These are phyloP conservation scores for Trypanosoma conorhini DNA, from an alignment of 208 protist species.

Conservation along the genomic window DNA sequence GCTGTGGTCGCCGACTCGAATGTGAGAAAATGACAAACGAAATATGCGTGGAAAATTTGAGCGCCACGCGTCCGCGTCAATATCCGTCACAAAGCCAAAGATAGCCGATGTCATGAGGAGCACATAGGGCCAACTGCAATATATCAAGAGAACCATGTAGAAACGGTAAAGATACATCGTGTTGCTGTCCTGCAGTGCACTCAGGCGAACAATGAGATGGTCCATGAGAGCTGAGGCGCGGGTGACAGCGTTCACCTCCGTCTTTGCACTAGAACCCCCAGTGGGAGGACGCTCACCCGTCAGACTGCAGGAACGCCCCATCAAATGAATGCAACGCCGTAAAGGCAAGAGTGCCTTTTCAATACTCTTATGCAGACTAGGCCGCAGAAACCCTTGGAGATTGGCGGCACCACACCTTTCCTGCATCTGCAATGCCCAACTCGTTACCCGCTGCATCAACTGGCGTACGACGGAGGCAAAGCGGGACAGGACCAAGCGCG, in stretches of 20 bases:
- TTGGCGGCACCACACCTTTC: slow-evolving; percentile 11
- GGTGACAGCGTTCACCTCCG: slow-evolving; percentile 5
- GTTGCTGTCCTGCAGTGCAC: slow-evolving; percentile 60
- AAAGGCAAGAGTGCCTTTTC: slow-evolving; percentile 22
- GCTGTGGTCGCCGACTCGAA: slow-evolving; percentile 37
- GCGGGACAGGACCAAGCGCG: slow-evolving; percentile 35
- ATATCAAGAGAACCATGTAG: slow-evolving; percentile 73
- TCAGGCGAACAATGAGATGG: slow-evolving; percentile 69
- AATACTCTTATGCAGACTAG: neutral
- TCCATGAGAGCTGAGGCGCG: slow-evolving; percentile 46
- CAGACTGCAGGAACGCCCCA: slow-evolving; percentile 21
- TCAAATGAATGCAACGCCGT: slow-evolving; percentile 22
- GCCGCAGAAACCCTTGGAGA: neutral
- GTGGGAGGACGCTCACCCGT: neutral
- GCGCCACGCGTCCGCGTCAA: slow-evolving; percentile 68
- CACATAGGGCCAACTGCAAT: slow-evolving; percentile 83
- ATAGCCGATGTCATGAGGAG: slow-evolving; percentile 64
- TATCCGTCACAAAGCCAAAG: slow-evolving; percentile 64
- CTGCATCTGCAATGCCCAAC: slow-evolving; percentile 53
- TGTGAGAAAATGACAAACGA: slow-evolving; percentile 78
- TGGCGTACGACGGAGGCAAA: slow-evolving; percentile 36
- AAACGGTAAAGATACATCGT: slow-evolving; percentile 75
- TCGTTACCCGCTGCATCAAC: slow-evolving; percentile 33
- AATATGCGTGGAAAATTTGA: slow-evolving; percentile 72
- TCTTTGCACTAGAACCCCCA: neutral